A percentile compares a stretch with the other conserved stretches of the same genome.
Evolutionary conservation across 805 yeast genomes (phyloP).

Genomic region (Metschnikowia picachoensis): DNA sequence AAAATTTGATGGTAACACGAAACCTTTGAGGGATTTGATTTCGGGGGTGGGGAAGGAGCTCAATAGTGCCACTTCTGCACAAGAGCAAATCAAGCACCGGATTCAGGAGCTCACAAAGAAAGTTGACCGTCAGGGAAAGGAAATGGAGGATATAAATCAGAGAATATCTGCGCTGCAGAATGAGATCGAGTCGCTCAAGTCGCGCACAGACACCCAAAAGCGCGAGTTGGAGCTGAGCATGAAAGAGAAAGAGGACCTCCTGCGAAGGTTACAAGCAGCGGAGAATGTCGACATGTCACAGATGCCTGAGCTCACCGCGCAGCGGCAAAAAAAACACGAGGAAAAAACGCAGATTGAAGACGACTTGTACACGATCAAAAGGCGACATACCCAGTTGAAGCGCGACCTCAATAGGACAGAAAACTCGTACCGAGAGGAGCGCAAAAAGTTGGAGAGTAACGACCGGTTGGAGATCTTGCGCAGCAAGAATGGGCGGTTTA

Average conservation of each 20-base stretch:
- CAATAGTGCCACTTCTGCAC: neutral
- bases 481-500: constrained; percentile 21
- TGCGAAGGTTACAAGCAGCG: constrained; percentile 4
- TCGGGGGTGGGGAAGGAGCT: neutral
- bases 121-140: neutral
- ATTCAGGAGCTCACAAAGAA: neutral
- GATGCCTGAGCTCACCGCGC: constrained; percentile 3
- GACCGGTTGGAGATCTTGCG: constrained; percentile 53
- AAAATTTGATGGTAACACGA: constrained; percentile 21
- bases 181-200: constrained; percentile 12
- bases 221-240: constrained; percentile 10
- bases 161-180: constrained; percentile 8
- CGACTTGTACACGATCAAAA: constrained; percentile 10
- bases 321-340: constrained; percentile 14
- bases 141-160: constrained; percentile 6
- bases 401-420: constrained; percentile 11
- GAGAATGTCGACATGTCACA: constrained; percentile 9
- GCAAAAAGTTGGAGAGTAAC: constrained; percentile 20
- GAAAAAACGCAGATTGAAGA: constrained; percentile 29
- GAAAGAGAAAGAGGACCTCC: constrained; percentile 11
- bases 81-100: neutral
- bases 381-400: constrained; percentile 5
- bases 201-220: constrained; percentile 13
- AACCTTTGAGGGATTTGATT: constrained; percentile 21
- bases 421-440: constrained; percentile 10